These are phyloP conservation scores for Darksidea phi DNA, from an alignment of 495 filamentous ascomycete genomes.

Conservation along the genomic window DNA sequence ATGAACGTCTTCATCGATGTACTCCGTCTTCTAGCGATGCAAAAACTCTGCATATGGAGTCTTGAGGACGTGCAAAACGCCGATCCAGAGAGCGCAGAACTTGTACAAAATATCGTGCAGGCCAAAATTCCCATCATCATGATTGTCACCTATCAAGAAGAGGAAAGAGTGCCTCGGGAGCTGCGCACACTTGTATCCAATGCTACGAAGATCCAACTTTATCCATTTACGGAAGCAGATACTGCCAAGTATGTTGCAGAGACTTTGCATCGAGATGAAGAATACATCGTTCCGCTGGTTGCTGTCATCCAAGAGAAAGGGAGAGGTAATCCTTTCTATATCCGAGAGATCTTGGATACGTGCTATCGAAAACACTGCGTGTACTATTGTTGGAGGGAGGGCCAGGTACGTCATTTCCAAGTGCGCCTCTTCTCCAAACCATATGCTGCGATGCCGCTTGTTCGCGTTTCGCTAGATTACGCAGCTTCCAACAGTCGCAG, in stretches of 20 bases:
- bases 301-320: conserved; percentile 80
- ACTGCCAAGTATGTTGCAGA: conserved; percentile 72
- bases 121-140: conserved; percentile 74
- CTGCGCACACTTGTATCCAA: conserved; percentile 32
- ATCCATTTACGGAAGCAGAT: conserved; percentile 69
- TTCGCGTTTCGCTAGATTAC: too few species aligned
- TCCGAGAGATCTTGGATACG: conserved; percentile 84
- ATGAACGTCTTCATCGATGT: conserved; percentile 83
- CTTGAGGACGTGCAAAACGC: conserved; percentile 86
- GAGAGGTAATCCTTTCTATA: conserved; percentile 80
- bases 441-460: too few species aligned
- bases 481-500: too few species aligned
- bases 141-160: conserved; percentile 64
- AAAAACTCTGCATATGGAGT: conserved; percentile 78
- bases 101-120: conserved; percentile 70
- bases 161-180: conserved; percentile 44
- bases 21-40: conserved; percentile 70
- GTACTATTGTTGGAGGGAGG: conserved; percentile 76
- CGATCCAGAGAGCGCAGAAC: conserved; percentile 78
- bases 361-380: conserved; percentile 82
- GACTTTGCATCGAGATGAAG: conserved; percentile 62
- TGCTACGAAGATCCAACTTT: conserved; percentile 61
- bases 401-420: conserved; percentile 20
- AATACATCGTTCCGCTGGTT: conserved; percentile 62
- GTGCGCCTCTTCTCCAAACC: too few species aligned